phyloP scores from a whole-genome alignment of 2,329 filamentous ascomycete species.

The Trichoderma sp. region DNA sequence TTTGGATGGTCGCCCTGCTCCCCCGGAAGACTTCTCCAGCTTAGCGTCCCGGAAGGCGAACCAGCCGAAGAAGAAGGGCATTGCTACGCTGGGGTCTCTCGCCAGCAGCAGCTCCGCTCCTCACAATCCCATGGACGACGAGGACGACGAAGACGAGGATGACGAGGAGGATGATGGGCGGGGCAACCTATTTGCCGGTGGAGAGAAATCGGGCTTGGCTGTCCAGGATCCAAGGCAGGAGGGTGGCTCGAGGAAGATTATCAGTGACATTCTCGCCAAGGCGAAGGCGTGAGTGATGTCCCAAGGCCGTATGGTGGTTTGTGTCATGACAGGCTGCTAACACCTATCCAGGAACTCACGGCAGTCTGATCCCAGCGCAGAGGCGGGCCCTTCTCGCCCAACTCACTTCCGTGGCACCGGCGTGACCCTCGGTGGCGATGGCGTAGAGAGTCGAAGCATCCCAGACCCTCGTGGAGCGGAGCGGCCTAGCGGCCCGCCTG shows the following conservation, averaged over 20 bases:
- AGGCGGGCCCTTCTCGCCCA: constrained; percentile 54
- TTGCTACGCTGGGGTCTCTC: constrained; percentile 62
- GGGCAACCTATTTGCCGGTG: constrained; percentile 77
- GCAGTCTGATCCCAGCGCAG: constrained; percentile 54
- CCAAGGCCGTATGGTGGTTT: not conserved
- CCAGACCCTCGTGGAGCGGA: constrained; percentile 57
- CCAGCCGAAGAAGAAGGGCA: constrained; percentile 59
- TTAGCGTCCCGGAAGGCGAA: constrained; percentile 40
- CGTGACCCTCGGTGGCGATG: constrained; percentile 77
- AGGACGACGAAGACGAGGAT: constrained; percentile 62
- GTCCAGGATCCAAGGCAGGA: constrained; percentile 63
- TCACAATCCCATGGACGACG: constrained; percentile 52
- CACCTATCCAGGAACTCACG: constrained; percentile 57
- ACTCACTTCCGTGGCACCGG: constrained; percentile 69
- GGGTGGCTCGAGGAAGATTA: constrained; percentile 56
- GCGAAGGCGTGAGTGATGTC: constrained; percentile 56
- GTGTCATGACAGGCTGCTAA: constrained; percentile 28
- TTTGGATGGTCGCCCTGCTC: constrained; percentile 63
- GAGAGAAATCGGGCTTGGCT: constrained; percentile 77
- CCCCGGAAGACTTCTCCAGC: constrained; percentile 42
- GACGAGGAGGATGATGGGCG: constrained; percentile 61
- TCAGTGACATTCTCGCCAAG: constrained; percentile 66
- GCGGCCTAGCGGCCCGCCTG: constrained; percentile 47
- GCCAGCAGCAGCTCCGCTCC: constrained; percentile 45
- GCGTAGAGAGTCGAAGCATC: constrained; percentile 68